These are phyloP conservation scores for Zymoseptoria tritici DNA, from an alignment of 2,329 filamentous ascomycete species.

Conservation along the genomic window DNA sequence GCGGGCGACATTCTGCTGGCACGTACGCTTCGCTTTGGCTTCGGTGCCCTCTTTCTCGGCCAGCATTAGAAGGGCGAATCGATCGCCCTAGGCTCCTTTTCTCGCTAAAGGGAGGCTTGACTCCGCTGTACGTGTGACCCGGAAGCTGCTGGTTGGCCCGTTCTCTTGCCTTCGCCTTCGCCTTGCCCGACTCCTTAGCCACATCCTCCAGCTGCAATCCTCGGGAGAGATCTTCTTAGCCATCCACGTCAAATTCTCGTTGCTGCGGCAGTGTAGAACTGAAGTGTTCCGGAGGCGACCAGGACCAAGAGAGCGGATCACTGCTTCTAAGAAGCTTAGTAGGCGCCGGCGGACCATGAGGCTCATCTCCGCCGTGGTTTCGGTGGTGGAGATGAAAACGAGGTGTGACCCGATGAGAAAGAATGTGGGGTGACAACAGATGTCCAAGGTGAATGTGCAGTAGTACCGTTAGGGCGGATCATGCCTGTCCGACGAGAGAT, in stretches of 20 bases:
- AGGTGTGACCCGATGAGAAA: no score
- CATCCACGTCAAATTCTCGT: no score
- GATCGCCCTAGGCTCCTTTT: no score
- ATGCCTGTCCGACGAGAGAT: no score
- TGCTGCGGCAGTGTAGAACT: no score
- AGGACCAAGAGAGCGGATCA: constrained; percentile 62
- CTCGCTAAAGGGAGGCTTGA: no score
- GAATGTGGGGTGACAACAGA: no score
- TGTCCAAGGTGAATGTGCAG: no score
- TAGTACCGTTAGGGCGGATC: no score
- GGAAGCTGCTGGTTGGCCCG: constrained; percentile 74
- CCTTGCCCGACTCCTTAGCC: no score
- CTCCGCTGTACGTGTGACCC: no score
- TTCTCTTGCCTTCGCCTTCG: constrained; percentile 82
- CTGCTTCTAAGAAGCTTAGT: constrained; percentile 43
- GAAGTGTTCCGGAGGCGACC: constrained; percentile 23
- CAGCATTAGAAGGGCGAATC: background rate
- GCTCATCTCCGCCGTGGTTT: constrained; percentile 8
- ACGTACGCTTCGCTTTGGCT: constrained; percentile 92
- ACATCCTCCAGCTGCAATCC: constrained; percentile 61
- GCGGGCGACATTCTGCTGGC: constrained; percentile 90
- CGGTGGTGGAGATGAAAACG: no score
- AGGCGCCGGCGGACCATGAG: constrained; percentile 25
- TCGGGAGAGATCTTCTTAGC: constrained; percentile 48
- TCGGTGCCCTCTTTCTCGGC: constrained; percentile 91